Conservation (phyloP, 2,329 filamentous ascomycete species). For the Trichoderma sp. region DNA sequence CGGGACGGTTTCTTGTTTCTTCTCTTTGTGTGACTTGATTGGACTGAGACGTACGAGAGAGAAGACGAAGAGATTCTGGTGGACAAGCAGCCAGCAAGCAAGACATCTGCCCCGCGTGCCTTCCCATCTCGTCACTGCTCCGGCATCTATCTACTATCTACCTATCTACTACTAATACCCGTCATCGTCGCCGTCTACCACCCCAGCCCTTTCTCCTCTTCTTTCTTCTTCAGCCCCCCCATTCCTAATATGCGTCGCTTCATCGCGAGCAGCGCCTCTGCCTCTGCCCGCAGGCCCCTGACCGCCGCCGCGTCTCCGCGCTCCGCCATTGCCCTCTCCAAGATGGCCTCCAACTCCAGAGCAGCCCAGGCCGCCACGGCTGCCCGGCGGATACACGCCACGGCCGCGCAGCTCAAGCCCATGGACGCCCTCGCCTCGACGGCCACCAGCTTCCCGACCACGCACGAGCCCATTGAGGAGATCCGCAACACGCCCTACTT, state of each 20-base stretch:
- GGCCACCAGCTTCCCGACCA: slow-evolving; percentile 65
- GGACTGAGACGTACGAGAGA: background rate
- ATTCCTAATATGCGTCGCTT: slow-evolving; percentile 49
- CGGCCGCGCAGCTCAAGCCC: slow-evolving; percentile 56
- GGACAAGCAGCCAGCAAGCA: background rate
- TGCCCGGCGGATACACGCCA: slow-evolving; percentile 58
- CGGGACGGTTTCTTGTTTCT: background rate
- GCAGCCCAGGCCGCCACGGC: slow-evolving; percentile 43
- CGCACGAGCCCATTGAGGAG: slow-evolving; percentile 68
- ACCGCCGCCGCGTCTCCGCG: slow-evolving; percentile 32
- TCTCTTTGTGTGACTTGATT: background rate
- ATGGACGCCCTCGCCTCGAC: slow-evolving; percentile 56
- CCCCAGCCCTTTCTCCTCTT: too few relatives aligned
- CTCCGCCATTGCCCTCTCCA: slow-evolving; percentile 35
- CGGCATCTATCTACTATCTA: too few relatives aligned
- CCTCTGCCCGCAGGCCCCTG: slow-evolving; percentile 40
- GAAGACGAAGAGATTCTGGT: background rate
- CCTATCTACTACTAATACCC: background rate
- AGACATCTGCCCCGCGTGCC: background rate
- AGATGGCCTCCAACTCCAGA: slow-evolving; percentile 40
- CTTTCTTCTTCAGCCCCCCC: slow-evolving; percentile 15
- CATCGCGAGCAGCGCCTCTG: slow-evolving; percentile 44
- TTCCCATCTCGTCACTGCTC: background rate
- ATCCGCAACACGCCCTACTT: slow-evolving; percentile 78
- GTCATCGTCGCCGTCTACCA: background rate